A percentile compares a stretch with the other conserved stretches of the same genome.
phyloP scores from a whole-genome alignment of 129 eudicot genomes.

The Oenanthe sinensis region DNA sequence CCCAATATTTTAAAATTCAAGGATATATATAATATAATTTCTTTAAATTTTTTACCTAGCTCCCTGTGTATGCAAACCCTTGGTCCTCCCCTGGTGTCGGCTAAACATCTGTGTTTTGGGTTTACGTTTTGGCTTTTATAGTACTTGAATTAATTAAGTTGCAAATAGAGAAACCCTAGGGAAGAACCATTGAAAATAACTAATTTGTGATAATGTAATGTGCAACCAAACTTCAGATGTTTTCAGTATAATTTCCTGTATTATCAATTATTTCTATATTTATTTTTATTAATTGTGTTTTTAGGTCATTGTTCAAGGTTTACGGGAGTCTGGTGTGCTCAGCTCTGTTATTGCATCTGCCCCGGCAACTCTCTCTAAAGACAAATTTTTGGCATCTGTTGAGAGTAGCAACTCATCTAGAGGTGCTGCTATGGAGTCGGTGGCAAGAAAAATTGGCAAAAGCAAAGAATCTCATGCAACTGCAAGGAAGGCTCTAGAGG shows the following conservation, averaged over 20 bases:
- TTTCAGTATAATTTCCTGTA: background rate
- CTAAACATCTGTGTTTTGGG: too few species aligned
- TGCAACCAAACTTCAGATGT: background rate
- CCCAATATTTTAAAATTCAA: too few species aligned
- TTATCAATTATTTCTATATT: background rate
- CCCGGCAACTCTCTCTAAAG: constrained; percentile 47
- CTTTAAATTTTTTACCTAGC: too few species aligned
- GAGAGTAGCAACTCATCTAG: constrained; percentile 61
- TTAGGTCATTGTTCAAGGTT: constrained; percentile 80
- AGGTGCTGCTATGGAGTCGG: constrained; percentile 29
- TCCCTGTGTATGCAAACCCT: too few species aligned
- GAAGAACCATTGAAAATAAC: background rate
- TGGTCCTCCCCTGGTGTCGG: too few species aligned
- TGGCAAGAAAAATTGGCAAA: constrained; percentile 51
- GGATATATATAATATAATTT: too few species aligned
- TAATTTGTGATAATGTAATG: background rate
- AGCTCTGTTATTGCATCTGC: constrained; percentile 61
- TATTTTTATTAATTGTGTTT: background rate
- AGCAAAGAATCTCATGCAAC: constrained; percentile 45
- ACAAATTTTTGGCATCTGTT: constrained; percentile 63
- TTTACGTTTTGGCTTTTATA: too few species aligned
- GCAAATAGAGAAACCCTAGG: too few species aligned
- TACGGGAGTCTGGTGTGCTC: constrained; percentile 80
- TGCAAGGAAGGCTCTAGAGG: constrained; percentile 54
- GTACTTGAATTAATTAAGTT: too few species aligned